These are phyloP conservation scores for Diaporthe velutina DNA, from an alignment of 2,329 filamentous ascomycete genomes.

Conservation along the genomic window DNA sequence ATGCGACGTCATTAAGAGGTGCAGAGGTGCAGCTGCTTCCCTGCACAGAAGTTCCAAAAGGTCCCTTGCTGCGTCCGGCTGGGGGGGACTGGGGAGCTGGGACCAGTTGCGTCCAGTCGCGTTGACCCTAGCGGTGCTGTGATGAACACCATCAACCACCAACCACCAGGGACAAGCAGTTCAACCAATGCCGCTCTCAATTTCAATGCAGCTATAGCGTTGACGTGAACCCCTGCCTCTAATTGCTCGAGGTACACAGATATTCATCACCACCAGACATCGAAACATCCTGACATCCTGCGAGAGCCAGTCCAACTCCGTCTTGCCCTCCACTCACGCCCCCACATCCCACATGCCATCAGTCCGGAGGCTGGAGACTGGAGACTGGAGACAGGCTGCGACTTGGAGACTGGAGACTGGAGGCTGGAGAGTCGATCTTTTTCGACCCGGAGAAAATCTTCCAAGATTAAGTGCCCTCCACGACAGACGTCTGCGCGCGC, in stretches of 20 bases:
- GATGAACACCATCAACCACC: conserved; percentile 19
- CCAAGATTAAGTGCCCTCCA: conserved; percentile 26
- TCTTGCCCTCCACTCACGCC: not conserved
- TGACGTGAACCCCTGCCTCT: not conserved
- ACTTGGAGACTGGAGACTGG: not conserved
- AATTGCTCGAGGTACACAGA: conserved; percentile 8
- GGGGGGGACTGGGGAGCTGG: not conserved
- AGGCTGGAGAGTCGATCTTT: conserved; percentile 8
- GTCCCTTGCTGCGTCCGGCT: conserved; percentile 20
- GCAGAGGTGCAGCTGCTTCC: conserved; percentile 12
- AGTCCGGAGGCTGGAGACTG: conserved; percentile 6
- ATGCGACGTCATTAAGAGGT: conserved; percentile 22
- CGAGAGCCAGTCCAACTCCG: not conserved
- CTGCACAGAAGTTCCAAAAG: not conserved
- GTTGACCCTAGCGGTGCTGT: not conserved
- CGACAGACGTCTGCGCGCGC: not conserved
- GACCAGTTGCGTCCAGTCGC: not conserved
- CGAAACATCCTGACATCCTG: no score
- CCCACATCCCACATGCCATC: not conserved
- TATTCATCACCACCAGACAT: not conserved
- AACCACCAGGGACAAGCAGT: not conserved
- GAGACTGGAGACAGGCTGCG: not conserved
- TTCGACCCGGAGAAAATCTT: conserved; percentile 15
- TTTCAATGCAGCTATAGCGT: not conserved
- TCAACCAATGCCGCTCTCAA: conserved; percentile 13